Percentiles rank a stretch among this genome's conserved stretches.
Conservation (phyloP, 208 protist species). For the Trypanosoma vivax region DNA sequence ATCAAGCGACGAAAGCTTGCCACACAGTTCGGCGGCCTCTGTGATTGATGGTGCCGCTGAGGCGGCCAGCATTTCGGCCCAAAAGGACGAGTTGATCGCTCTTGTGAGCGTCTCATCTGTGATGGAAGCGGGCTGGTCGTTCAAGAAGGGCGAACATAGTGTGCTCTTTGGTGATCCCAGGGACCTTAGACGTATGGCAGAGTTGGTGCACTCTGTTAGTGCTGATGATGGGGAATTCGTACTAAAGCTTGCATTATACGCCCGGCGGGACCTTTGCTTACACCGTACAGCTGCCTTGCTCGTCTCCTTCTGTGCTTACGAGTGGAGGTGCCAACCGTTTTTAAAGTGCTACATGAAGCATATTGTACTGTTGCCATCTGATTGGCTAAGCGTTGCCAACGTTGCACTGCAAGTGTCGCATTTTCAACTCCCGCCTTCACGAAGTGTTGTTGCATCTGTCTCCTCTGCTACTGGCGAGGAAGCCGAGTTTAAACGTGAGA, state of each 20-base stretch:
- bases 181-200: conserved; percentile 25
- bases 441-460: conserved; percentile 2
- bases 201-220: conserved; percentile 54
- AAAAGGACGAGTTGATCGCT: conserved; percentile 81
- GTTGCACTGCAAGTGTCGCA: conserved; percentile 43
- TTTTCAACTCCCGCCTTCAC: not conserved
- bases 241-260: conserved; percentile 90
- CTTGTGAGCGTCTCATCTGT: conserved; percentile 75
- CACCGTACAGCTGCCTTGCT: conserved; percentile 89
- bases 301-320: conserved; percentile 67
- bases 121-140: not conserved
- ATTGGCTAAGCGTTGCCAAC: conserved; percentile 91
- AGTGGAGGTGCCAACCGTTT: conserved; percentile 74
- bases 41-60: too few species aligned
- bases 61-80: conserved; percentile 20
- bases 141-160: not conserved
- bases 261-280: conserved; percentile 89
- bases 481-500: not conserved
- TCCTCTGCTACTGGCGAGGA: conserved; percentile 6
- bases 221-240: conserved; percentile 80
- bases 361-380: conserved; percentile 80
- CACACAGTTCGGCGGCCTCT: too few species aligned
- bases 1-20: too few species aligned
- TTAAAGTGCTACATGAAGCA: conserved; percentile 79
- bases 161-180: not conserved